Evolutionary conservation across 116 monocot species (phyloP).

Genomic region (Papilionanthe hybrid): DNA sequence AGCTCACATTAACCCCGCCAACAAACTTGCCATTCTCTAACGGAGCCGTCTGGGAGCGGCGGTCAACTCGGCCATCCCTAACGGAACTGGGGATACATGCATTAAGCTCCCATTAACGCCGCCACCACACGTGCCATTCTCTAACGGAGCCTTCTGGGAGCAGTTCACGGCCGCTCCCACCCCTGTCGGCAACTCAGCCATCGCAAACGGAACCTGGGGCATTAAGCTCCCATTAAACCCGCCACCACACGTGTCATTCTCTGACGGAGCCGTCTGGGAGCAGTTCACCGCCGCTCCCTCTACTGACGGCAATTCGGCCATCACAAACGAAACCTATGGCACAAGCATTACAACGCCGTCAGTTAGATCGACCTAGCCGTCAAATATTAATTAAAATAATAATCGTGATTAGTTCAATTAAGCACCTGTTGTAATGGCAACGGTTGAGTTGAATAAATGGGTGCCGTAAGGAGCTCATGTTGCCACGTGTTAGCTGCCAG

Average conservation of each 20-base stretch:
- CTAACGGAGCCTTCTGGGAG: no score
- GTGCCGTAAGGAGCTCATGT: constrained; percentile 45
- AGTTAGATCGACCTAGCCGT: background rate
- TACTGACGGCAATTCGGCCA: background rate
- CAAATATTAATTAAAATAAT: background rate
- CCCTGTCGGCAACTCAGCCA: no score
- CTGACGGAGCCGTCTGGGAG: background rate
- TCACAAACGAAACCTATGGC: background rate
- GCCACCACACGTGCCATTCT: no score
- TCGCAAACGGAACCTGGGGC: constrained; percentile 9
- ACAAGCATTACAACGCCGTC: background rate
- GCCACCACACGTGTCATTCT: background rate
- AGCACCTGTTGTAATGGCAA: constrained; percentile 24
- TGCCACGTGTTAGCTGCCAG: constrained; percentile 38
- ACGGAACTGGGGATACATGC: no score
- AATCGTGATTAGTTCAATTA: background rate
- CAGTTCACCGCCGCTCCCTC: background rate
- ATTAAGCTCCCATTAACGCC: no score
- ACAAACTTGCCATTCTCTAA: no score
- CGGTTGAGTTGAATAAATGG: constrained; percentile 22
- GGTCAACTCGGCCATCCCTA: no score
- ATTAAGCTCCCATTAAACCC: background rate
- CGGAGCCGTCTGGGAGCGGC: no score
- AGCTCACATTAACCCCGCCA: no score
- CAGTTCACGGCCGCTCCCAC: no score